Base-by-base conservation (phyloP, 495 filamentous ascomycete genomes). In the Xylaria cubensis region DNA sequence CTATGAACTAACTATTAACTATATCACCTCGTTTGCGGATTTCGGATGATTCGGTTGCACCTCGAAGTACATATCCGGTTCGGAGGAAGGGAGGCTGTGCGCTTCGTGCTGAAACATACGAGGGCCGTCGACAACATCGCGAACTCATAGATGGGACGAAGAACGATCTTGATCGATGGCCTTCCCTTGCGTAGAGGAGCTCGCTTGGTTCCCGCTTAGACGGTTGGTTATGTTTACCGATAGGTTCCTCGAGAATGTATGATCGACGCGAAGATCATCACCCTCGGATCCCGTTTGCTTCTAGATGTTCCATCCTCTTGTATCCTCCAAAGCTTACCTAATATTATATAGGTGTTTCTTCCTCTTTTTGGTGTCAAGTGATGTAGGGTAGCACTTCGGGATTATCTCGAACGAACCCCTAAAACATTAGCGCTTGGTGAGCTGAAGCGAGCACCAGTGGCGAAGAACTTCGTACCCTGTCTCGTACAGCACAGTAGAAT, bases 181-280 rank as follows among this genome's bases (percentile, higher is more conserved):
- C 34, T 42, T 63, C 10, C 19, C 15, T 24, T 26, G 7, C 36
- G 39, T 4, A 24, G n/a, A 64, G 10, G 36, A 26, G 21, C 4
- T 21, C 29, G 17, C 21, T 26, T 42, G 15, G 36, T 61, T 12
- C 19, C 34, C 58, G 58, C 29, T 61, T 21, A 3, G 34, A 6
- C 12, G 21, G 1, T 26, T 17, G 15, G 6, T 64, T 15, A 44
- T 1, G 4, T 24, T 64, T 41, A 34, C 61, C 39, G 61, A 41
- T 24, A 41, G 39, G 39, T n/a, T 61, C 39, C 39, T 64, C 61
- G 3, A 64, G 29, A 17, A 1, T 29, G 61, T 64, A 44, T 41
- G 61, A 64, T 64, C 61, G 61, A 29, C 61, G 61, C 21, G 61
- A 44, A 64, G 36, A 41, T 64, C 61, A 7, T 34, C 61, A 39